phyloP scores from a whole-genome alignment of 2,329 filamentous ascomycete genomes.

The Penicillium janthinellum region DNA sequence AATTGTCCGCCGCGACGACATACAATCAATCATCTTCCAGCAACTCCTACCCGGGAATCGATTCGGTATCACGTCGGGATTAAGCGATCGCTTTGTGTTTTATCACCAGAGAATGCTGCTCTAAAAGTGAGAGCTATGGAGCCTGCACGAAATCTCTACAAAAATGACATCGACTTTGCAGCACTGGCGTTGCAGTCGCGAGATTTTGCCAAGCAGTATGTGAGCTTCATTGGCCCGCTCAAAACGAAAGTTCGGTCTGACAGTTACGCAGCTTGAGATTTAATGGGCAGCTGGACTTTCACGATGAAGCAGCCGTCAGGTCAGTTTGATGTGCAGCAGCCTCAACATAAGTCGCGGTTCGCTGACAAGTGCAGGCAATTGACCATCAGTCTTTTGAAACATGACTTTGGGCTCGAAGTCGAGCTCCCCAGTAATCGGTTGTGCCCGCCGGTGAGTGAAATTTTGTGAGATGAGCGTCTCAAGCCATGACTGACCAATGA shows the following conservation, averaged over 20 bases:
- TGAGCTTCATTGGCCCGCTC: conserved; percentile 20
- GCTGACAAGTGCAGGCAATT: conserved; percentile 54
- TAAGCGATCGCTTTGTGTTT: too few species aligned
- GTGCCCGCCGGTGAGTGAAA: conserved; percentile 72
- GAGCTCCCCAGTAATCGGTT: conserved; percentile 75
- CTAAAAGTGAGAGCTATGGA: conserved; percentile 29
- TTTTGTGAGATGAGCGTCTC: neutral
- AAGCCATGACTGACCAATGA: neutral
- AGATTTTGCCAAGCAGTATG: conserved; percentile 61
- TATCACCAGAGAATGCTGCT: too few species aligned
- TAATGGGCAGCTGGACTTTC: conserved; percentile 73
- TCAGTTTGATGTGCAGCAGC: conserved; percentile 44
- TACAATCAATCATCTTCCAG: neutral
- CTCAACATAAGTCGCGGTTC: neutral
- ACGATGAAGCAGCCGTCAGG: conserved; percentile 73
- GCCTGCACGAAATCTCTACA: conserved; percentile 53
- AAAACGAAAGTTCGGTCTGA: conserved; percentile 9
- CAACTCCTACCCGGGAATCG: neutral
- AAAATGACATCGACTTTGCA: conserved; percentile 63
- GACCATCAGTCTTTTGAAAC: conserved; percentile 74
- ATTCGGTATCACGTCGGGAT: neutral
- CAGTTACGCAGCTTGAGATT: conserved; percentile 48
- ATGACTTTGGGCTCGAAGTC: conserved; percentile 73
- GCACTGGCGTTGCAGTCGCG: conserved; percentile 60
- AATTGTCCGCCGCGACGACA: neutral